phyloP scores from a whole-genome alignment of 257 asterid genomes.

The Solanum virginianum region DNA sequence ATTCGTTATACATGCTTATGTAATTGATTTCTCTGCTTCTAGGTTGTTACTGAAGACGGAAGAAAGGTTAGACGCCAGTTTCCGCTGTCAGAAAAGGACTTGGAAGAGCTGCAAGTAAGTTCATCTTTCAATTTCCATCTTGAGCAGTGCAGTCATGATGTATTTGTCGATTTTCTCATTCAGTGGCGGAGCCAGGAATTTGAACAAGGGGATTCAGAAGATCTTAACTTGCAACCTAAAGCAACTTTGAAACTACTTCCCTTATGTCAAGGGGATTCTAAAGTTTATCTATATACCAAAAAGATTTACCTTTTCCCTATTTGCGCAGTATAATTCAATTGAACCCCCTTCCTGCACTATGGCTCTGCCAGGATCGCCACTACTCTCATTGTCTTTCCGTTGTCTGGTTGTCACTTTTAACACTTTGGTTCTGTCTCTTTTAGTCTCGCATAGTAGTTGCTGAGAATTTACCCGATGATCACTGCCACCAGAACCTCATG shows the following conservation, averaged over 20 bases:
- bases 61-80: slow-evolving; percentile 59
- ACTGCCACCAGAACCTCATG: slow-evolving; percentile 87
- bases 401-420: not conserved
- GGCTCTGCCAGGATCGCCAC: not conserved
- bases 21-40: slow-evolving; percentile 3
- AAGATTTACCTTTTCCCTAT: not conserved
- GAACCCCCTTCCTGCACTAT: not conserved
- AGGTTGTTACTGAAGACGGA: slow-evolving; percentile 87
- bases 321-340: not conserved
- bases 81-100: slow-evolving; percentile 55
- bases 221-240: not conserved
- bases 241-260: not conserved
- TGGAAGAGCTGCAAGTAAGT: slow-evolving; percentile 86
- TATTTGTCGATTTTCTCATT: not conserved
- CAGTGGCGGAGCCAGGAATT: not conserved
- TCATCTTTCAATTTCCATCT: not conserved
- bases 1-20: not conserved
- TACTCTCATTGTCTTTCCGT: not conserved
- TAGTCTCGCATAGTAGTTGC: slow-evolving; percentile 78
- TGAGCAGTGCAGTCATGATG: not conserved
- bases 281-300: not conserved
- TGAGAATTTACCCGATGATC: slow-evolving; percentile 87
- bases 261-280: not conserved
- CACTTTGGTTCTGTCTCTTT: not conserved
- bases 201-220: not conserved